Evolutionary conservation across 1,284 basidiomycete genomes (phyloP), one percentile per base, ranked within the genome.

Genomic region (Ganoderma lucidum): DNA sequence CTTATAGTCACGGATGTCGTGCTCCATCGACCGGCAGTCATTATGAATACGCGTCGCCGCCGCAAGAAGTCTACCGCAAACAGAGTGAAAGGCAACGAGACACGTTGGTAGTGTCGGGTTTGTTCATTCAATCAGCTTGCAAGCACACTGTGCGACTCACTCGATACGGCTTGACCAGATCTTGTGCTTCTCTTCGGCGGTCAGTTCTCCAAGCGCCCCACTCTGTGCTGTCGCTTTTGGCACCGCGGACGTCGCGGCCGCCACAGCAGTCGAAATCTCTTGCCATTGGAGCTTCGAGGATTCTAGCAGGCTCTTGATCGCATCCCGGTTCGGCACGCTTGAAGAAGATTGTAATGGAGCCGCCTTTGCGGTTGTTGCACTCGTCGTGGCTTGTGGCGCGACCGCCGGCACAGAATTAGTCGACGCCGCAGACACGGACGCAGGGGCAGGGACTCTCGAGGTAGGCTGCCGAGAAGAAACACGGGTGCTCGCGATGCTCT

Each of bases 141-240:
- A 12, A 64, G 30, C 44, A 23, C 8, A 64, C n/a, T 30, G 37
- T 19, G 3, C 17, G 6, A 72, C 73, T 71, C 67, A 74, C 73
- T 72, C 71, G 55, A 74, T 66, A 15, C 73, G 71, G 51, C 53
- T 69, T 28, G 70, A 64, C 73, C 73, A 74, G 17, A 74, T 64
- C 45, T 70, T 72, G 17, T 64, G 62, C 39, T 63, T 69, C 23
- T 74, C 73, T 15, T 72, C 73, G 1, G 37, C 35, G 2, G 65
- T 51, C 0, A 61, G 3, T 6, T 70, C 66, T 5, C 70, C 64
- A 1, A 62, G n/a, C 15, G 62, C n/a, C 2, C 39, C 61, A 28
- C 55, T 62, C 12, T 56, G 51, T 14, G 42, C 35, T 8, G 55
- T 39, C 1, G 61, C 32, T 48, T 63, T 71, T 1, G 69, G 63